Conservation (phyloP, 2,329 filamentous ascomycete genomes). For the Penicillium verrucosum region DNA sequence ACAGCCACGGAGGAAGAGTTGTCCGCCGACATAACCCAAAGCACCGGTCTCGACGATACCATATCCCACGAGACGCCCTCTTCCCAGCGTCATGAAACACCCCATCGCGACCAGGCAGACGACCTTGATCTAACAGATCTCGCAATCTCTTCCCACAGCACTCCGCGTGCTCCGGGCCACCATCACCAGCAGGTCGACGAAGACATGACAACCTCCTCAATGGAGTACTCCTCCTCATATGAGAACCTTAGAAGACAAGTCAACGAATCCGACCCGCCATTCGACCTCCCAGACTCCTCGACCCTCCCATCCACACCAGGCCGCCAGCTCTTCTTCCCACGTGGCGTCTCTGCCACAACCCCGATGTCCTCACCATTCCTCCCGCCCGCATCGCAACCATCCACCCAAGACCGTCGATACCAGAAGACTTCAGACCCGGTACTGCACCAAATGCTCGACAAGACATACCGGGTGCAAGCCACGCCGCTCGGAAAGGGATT, state of each 20-base stretch:
- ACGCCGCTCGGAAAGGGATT: constrained; percentile 69
- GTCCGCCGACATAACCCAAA: constrained; percentile 49
- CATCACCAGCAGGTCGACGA: constrained; percentile 29
- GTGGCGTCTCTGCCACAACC: constrained; percentile 59
- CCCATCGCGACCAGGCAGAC: constrained; percentile 32
- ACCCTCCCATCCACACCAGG: constrained; percentile 39
- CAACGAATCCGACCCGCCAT: constrained; percentile 43
- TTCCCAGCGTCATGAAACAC: constrained; percentile 29
- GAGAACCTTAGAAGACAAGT: constrained; percentile 69
- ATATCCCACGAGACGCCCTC: constrained; percentile 42
- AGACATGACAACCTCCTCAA: constrained; percentile 40
- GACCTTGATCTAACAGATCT: constrained; percentile 48
- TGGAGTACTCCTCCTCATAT: constrained; percentile 70
- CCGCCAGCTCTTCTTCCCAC: constrained; percentile 25
- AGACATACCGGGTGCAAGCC: constrained; percentile 89
- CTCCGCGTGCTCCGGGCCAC: constrained; percentile 39
- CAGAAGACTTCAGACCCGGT: constrained; percentile 62
- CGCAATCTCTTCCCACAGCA: constrained; percentile 48
- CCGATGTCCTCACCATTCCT: constrained; percentile 58
- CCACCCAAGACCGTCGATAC: constrained; percentile 37
- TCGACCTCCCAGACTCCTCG: constrained; percentile 35
- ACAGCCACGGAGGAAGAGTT: constrained; percentile 56
- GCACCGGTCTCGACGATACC: constrained; percentile 33
- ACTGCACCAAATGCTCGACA: constrained; percentile 88
- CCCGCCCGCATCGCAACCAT: constrained; percentile 47